phyloP scores from a whole-genome alignment of 1,139 yeast genomes.

The Torulaspora globosa region DNA sequence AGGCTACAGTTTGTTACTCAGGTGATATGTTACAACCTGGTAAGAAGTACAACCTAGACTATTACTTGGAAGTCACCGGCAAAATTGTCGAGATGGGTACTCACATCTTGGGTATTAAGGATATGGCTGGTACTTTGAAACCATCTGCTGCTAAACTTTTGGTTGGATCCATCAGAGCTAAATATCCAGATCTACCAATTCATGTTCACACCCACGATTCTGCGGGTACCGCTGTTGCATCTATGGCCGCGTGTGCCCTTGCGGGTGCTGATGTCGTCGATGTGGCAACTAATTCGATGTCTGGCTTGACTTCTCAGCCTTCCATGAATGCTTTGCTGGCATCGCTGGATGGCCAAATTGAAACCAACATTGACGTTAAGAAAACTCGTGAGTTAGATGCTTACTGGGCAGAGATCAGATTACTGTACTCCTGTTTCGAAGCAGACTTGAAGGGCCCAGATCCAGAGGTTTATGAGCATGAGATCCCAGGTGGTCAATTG shows the following conservation, averaged over 20 bases:
- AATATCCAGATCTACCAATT: slow-evolving; percentile 89
- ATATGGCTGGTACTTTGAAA: slow-evolving; percentile 98
- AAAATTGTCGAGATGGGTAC: slow-evolving; percentile 91
- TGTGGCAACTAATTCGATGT: slow-evolving; percentile 94
- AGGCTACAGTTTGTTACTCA: slow-evolving; percentile 96
- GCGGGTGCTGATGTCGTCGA: slow-evolving; percentile 99
- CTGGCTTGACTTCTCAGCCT: slow-evolving; percentile 98
- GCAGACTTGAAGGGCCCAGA: slow-evolving; percentile 99
- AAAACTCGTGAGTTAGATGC: slow-evolving; percentile 79
- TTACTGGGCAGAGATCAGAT: slow-evolving; percentile 98
- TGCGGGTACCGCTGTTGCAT: slow-evolving; percentile 98
- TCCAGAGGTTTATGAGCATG: slow-evolving; percentile 97
- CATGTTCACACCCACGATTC: slow-evolving; percentile 99
- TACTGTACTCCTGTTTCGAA: slow-evolving; percentile 92
- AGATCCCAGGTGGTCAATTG: slow-evolving; percentile 98
- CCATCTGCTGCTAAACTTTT: slow-evolving; percentile 87
- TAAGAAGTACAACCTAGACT: slow-evolving; percentile 90
- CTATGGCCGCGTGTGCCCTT: slow-evolving; percentile 88
- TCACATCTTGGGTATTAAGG: slow-evolving; percentile 94
- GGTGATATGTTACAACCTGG: slow-evolving; percentile 97
- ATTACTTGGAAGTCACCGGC: slow-evolving; percentile 78
- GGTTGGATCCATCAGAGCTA: slow-evolving; percentile 74
- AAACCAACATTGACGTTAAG: slow-evolving; percentile 65
- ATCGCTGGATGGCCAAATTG: slow-evolving; percentile 80
- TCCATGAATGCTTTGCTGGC: slow-evolving; percentile 90